Evolutionary conservation across 805 yeast genomes (phyloP), one percentile per base, ranked within the genome.

Genomic region (Lachancea lanzarotensis): DNA sequence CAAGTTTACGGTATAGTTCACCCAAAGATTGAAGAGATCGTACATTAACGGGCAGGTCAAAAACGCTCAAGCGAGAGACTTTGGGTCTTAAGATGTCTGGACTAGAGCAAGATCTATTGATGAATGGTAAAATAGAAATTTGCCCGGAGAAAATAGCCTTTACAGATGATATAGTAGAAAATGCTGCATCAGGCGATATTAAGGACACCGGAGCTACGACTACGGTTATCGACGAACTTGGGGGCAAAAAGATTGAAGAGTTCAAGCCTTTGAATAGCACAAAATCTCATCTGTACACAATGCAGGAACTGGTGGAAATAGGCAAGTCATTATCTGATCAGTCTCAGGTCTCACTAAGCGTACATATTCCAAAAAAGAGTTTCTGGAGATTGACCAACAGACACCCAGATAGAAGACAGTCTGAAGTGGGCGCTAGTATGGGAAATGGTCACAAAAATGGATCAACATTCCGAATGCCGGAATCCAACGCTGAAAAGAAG

Each of bases 321-420:
- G 48, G 52, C 9, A 48, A 51, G 18, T 39, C 58, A 42, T 35
- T 60, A 1, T 37, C 58, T 40, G 35, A 57, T 2, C 59, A 65
- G 6, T 56, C 61, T n/a, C 57, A 54, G 30, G 56, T 72, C 27
- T 47, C 69, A 17, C 56, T 57, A 13, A 55, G 59, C 40, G 62
- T 66, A 46, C 54, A 60, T 6, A 63, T 76, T 49, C 82, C 82
- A 2, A 73, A 67, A 31, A 63, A 59, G 43, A 63, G 69, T 15
- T 79, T 78, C 52, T 79, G 80, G 75, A 68, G 75, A 47, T 55
- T 69, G 43, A 66, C 65, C 49, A 60, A 53, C 40, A 56, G 54
- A 40, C 54, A 46, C 42, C 54, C 52, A 15, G 55, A 54, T 20
- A 27, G 34, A 34, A 41, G 44, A 29, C 44, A 35, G 35, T 16